Percentiles rank a stretch among this genome's conserved stretches.
phyloP scores from a whole-genome alignment of 352 stramenopile species.

The Globisporangium takayamanum region DNA sequence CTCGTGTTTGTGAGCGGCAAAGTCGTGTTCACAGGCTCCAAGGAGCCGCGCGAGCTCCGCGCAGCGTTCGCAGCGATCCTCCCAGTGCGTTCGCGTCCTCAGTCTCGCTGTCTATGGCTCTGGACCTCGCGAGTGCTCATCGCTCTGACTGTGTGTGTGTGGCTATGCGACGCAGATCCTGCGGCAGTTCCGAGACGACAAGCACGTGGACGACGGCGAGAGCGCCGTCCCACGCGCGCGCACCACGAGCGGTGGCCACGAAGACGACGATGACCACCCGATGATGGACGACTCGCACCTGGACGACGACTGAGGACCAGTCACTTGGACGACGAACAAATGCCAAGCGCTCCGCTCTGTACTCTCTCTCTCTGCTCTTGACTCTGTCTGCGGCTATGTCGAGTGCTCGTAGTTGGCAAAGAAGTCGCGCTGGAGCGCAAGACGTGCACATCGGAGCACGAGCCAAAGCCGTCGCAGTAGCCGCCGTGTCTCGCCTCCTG shows the following conservation, averaged over 20 bases:
- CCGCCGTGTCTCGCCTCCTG: background rate
- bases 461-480: slow-evolving; percentile 15
- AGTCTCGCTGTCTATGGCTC: background rate
- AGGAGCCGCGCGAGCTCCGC: slow-evolving; percentile 71
- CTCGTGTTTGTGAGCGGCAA: slow-evolving; percentile 99
- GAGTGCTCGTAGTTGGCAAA: slow-evolving; percentile 20
- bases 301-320: slow-evolving; percentile 20
- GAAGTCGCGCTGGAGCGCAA: slow-evolving; percentile 28
- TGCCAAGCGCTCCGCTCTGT: background rate
- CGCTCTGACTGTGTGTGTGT: background rate
- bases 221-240: background rate
- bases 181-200: slow-evolving; percentile 44
- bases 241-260: background rate
- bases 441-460: slow-evolving; percentile 22
- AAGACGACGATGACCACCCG: slow-evolving; percentile 19
- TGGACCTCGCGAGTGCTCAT: background rate
- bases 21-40: slow-evolving; percentile 95
- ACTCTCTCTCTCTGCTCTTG: background rate
- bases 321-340: background rate
- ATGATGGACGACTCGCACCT: slow-evolving; percentile 33
- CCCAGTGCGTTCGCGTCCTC: slow-evolving; percentile 29
- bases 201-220: slow-evolving; percentile 18
- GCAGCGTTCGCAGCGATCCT: slow-evolving; percentile 81
- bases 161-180: slow-evolving; percentile 42
- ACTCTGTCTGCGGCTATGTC: background rate